phyloP scores from a whole-genome alignment of 805 yeast species.

The Wickerhamiella galacta region DNA sequence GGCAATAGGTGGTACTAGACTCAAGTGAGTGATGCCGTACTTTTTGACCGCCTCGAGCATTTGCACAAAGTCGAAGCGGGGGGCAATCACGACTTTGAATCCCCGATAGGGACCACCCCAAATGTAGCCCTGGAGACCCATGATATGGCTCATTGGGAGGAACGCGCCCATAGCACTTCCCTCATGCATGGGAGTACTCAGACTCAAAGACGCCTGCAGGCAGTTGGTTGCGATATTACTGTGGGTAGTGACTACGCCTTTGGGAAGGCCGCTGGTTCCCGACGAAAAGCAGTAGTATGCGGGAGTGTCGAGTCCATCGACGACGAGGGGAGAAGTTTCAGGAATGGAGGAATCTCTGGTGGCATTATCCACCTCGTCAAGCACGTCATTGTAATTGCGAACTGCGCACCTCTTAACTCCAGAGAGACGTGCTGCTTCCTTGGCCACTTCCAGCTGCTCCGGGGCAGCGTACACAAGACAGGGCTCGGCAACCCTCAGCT shows the following conservation, averaged over 20 bases:
- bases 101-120: constrained; percentile 11
- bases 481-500: constrained; percentile 6
- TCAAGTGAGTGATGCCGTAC: constrained; percentile 24
- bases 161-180: constrained; percentile 21
- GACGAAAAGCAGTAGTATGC: constrained; percentile 17
- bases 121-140: constrained; percentile 19
- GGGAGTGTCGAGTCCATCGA: constrained; percentile 4
- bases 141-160: constrained; percentile 18
- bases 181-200: too few species aligned
- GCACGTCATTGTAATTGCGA: too few species aligned
- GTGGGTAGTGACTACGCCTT: constrained; percentile 53
- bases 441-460: background rate
- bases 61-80: constrained; percentile 17
- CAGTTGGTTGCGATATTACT: constrained; percentile 29
- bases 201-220: constrained; percentile 11
- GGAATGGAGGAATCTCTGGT: background rate
- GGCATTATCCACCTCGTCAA: background rate
- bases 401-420: background rate
- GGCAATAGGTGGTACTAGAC: constrained; percentile 27
- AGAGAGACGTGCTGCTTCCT: background rate
- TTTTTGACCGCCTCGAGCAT: constrained; percentile 15
- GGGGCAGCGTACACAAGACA: background rate
- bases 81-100: constrained; percentile 13
- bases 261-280: constrained; percentile 40
- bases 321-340: background rate